phyloP scores from a whole-genome alignment of 164 flowering plant genomes.

The Taxillus chinensis region DNA sequence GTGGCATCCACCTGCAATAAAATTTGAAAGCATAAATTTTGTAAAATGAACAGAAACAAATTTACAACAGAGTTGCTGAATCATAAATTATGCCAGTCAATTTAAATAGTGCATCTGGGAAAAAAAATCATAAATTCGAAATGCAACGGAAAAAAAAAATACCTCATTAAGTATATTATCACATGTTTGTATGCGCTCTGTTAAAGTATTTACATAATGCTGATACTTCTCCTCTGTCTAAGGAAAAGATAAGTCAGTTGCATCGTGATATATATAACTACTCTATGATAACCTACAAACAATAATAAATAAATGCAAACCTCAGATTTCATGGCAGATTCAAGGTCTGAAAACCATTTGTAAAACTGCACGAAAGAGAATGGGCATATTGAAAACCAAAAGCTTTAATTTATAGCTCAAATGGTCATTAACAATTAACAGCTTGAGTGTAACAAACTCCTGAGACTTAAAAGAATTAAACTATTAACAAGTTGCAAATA shows the following conservation, averaged over 20 bases:
- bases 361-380: conserved; percentile 56
- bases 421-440: background rate
- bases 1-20: conserved; percentile 84
- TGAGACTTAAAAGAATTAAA: background rate
- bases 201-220: conserved; percentile 74
- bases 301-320: conserved; percentile 29
- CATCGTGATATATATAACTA: background rate
- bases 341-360: conserved; percentile 94
- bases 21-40: background rate
- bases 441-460: background rate
- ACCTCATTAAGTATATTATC: conserved; percentile 80
- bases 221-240: conserved; percentile 96
- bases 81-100: background rate
- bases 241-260: conserved; percentile 16
- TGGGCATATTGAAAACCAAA: background rate
- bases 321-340: conserved; percentile 95
- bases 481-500: background rate
- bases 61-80: background rate
- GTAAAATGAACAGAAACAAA: background rate
- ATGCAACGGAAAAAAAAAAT: background rate
- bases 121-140: background rate
- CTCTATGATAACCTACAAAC: background rate
- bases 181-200: conserved; percentile 83
- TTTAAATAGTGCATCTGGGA: background rate
- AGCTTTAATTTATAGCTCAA: background rate